phyloP scores from a whole-genome alignment of 2,329 filamentous ascomycete genomes.

The Stagonosporopsis cucurbitacearum region DNA sequence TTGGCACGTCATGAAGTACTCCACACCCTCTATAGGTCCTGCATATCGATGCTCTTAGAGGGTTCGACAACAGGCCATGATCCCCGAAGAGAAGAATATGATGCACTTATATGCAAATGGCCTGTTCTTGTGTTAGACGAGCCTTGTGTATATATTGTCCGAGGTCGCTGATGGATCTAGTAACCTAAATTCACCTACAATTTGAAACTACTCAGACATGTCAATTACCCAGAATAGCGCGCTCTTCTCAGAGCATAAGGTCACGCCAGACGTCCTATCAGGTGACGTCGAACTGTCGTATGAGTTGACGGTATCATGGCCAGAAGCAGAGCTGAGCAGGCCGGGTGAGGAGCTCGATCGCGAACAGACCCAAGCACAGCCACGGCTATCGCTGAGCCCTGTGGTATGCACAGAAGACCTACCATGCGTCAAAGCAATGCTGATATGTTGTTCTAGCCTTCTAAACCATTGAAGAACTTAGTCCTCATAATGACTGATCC shows the following conservation, averaged over 20 bases:
- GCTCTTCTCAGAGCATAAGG: constrained; percentile 18
- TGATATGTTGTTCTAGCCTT: constrained; percentile 15
- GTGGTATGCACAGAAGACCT: constrained; percentile 11
- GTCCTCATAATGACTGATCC: constrained; percentile 31
- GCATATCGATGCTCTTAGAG: constrained; percentile 3
- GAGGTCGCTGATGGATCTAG: neutral
- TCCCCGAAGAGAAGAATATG: neutral
- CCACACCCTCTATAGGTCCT: neutral
- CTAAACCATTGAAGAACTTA: constrained; percentile 19
- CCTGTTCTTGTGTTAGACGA: neutral
- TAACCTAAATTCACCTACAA: neutral
- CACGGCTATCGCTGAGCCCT: constrained; percentile 21
- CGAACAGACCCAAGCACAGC: constrained; percentile 27
- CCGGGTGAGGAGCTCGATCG: constrained; percentile 23
- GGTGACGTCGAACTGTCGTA: constrained; percentile 17
- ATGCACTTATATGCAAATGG: neutral
- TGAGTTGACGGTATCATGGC: constrained; percentile 23
- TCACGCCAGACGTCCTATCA: constrained; percentile 29
- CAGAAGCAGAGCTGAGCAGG: constrained; percentile 20
- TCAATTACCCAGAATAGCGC: constrained; percentile 5
- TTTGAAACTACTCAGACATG: neutral
- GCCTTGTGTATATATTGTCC: neutral
- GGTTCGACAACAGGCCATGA: constrained; percentile 11
- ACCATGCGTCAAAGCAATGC: no score
- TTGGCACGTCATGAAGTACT: constrained; percentile 8